These are phyloP conservation scores for Sphaerulina vaccinii DNA, from an alignment of 2,329 filamentous ascomycete species.

Conservation along the genomic window DNA sequence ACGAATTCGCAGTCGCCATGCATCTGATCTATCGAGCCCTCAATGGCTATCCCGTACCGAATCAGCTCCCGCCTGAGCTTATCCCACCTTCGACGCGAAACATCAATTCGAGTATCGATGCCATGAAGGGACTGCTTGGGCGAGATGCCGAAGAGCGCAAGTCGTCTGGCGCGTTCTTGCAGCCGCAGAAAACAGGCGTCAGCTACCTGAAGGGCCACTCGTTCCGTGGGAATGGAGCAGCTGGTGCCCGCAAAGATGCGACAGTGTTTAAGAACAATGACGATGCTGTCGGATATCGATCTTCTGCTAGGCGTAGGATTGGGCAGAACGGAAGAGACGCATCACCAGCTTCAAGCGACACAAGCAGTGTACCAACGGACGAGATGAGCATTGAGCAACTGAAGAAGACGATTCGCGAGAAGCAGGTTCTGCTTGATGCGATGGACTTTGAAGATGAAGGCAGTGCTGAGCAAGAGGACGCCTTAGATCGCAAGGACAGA, in stretches of 20 bases:
- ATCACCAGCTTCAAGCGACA: slow-evolving; percentile 67
- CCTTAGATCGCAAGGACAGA: slow-evolving; percentile 83
- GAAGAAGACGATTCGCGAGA: slow-evolving; percentile 88
- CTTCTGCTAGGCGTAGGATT: slow-evolving; percentile 84
- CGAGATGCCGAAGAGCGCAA: slow-evolving; percentile 89
- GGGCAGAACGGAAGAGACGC: slow-evolving; percentile 68
- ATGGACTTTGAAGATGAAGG: slow-evolving; percentile 96
- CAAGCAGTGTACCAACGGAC: slow-evolving; percentile 65
- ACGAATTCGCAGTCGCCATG: slow-evolving; percentile 98
- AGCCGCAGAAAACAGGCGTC: slow-evolving; percentile 95
- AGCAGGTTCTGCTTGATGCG: slow-evolving; percentile 89
- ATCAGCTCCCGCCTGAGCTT: slow-evolving; percentile 82
- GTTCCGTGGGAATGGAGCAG: slow-evolving; percentile 63
- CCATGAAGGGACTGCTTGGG: slow-evolving; percentile 84
- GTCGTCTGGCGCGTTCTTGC: slow-evolving; percentile 80
- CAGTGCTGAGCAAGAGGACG: slow-evolving; percentile 84
- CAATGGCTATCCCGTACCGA: slow-evolving; percentile 91
- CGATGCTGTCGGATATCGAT: slow-evolving; percentile 79
- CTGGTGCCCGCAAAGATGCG: slow-evolving; percentile 76
- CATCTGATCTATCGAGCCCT: slow-evolving; percentile 97
- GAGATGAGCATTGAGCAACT: slow-evolving; percentile 85
- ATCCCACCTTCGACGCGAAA: slow-evolving; percentile 93
- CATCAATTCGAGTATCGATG: slow-evolving; percentile 86
- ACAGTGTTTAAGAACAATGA: slow-evolving; percentile 97
- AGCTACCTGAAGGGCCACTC: slow-evolving; percentile 97